Evolutionary conservation across 1,284 basidiomycete genomes (phyloP), one percentile per base, ranked within the genome.

Genomic region (Trichosporon sp.): DNA sequence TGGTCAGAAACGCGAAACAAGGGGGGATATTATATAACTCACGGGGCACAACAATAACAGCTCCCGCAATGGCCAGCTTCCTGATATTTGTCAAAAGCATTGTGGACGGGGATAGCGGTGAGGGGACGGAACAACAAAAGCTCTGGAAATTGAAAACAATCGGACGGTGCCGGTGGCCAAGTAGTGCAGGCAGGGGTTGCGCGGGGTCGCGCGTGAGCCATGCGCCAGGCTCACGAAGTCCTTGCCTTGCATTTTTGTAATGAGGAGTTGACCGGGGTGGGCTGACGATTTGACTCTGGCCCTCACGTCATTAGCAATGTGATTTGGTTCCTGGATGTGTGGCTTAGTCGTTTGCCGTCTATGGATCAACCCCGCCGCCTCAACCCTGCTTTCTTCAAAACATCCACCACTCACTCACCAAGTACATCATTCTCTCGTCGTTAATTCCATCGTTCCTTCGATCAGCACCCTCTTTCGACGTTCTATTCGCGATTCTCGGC

Each of bases 1-100:
- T 16, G 25, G 25, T 54, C 29, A 54, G 49, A 10, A 40, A 16
- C 14, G 19, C 46, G 13, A 31, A 32, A 63, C 27, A 10, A 36
- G 11, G 25, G 27, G 14, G 40, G 6, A 10, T 3, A 9, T 44
- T 21, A 44, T n/a, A 19, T 44, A 19, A 67, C 74, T 66, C 57
- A 76, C 75, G 31, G 7, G 76, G 76, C 1, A 74, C 69, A 32
- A 74, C 74, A 9, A 73, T 67, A 5, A 71, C 58, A 32, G 71
- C 73, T 4, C 70, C 69, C 1, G 58, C 71, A 27, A 75, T 65
- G 27, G 76, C 66, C 59, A 75, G 74, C 65, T 73, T 76, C 63
- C 73, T 76, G 10, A 70, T 72, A 59, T 69, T 65, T 21, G 70
- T 61, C 21, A 73, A 59, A 36, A 68, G 65, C 73, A 74, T 74